Evolutionary conservation across 2,329 filamentous ascomycete genomes (phyloP), one percentile per base, ranked within the genome.

Genomic region (Trichoderma atroviride): DNA sequence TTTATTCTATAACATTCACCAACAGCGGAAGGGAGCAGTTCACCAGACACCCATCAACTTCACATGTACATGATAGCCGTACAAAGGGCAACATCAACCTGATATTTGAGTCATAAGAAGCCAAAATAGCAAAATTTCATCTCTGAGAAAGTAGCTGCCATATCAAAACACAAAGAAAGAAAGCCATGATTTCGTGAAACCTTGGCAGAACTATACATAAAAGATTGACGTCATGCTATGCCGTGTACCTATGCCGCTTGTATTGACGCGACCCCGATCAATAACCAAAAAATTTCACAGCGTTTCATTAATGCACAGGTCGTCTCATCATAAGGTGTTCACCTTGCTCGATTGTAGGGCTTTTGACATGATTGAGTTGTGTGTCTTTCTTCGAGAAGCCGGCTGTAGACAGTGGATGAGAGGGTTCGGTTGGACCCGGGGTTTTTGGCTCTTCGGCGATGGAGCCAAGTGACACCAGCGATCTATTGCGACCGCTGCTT

Each of bases 391-490:
- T 71, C 33, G 37, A 27, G 16, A 56, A 73, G 24, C 27, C 40
- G 13, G 59, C 50, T 22, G 40, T 24, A 10, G 59, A 31, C 31
- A 70, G 27, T 40, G 64, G 64, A 22, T 67, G 40, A 55, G 55
- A 47, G 24, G 40, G 65, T 14, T 63, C 52, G 19, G 60, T 47
- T 27, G 37, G 31, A 4, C 58, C 56, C 24, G 50, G 70, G 29
- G 75, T 73, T 66, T 77, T 80, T 7, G 80, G 78, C 58, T 82
- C 81, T 72, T 86, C 84, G 2, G 81, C 80, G 61, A 86, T 86
- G 19, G 83, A 81, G 9, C 82, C 79, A 6, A 86, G 77, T 3
- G 83, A 84, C 4, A 77, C 74, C n/a, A 76, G 75, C 27, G 81
- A 80, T 69, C 75, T 76, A n/a, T 76, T 78, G 29, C 80, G 79